Evolutionary conservation across 106 monocot genomes (phyloP), one percentile per base, ranked within the genome.

Genomic region (Allium cepa): DNA sequence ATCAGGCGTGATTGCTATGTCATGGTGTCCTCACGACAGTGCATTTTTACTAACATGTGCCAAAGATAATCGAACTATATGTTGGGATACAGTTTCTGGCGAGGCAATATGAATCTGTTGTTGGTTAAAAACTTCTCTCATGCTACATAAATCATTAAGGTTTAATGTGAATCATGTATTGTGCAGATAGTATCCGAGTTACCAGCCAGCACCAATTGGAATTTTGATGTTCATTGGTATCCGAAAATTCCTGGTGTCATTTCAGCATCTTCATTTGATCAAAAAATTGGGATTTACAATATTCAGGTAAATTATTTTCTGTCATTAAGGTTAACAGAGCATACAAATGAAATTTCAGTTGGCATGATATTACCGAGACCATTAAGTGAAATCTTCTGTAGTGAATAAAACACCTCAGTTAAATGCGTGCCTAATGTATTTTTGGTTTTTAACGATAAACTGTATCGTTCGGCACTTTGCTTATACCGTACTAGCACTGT

Each of bases 221-320:
- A 99, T 73, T 92, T 99, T 83, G 97, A 99, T 72, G 63, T 99
- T 73, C 97, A 99, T 59, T 99, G 97, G 97, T 99, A 90, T 47
- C 87, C 90, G 11, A 99, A 87, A 67, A 85, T 99, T 73, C 97
- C 92, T 15, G 97, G 97, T 47, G 69, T 99, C 72, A 90, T 99
- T 72, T 87, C 97, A 61, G 92, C 97, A 51, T 92, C 97, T 45
- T 99, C 97, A 18, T 99, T 87, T 81, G 97, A 99, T 81, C 87
- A 80, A 10, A 99, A 99, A 76, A 79, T 99, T 69, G 97, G 92
- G 51, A 84, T 99, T 66, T 92, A 99, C 75, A 99, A 93, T 80
- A 90, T 99, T 56, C 89, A 99, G 92, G 97, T 99, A 79, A 36
- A 28, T 36, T 36, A 36, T 36, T 36, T 36, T 5, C 36, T 36